Percentiles rank a stretch among this genome's conserved stretches.
Evolutionary conservation across 306 rosid genomes (phyloP).

Genomic region (Vicia sativa): DNA sequence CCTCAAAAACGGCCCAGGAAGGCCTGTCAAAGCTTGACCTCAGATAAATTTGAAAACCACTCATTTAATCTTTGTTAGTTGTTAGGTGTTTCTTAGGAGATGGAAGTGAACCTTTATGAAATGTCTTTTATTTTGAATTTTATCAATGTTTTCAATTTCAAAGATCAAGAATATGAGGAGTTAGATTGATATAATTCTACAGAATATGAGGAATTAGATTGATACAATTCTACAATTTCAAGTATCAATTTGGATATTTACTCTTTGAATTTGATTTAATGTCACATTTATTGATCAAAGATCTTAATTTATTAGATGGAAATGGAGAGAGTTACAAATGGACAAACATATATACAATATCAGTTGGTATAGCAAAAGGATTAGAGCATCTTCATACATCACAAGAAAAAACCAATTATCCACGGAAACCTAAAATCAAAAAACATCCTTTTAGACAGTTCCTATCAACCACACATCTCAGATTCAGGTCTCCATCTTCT

Average conservation of each 20-base stretch:
- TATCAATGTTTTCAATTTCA: background rate
- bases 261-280: conserved; percentile 4
- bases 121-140: background rate
- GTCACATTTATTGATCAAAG: conserved; percentile 28
- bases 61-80: too few relatives aligned
- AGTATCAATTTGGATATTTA: background rate
- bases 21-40: too few relatives aligned
- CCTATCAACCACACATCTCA: conserved; percentile 61
- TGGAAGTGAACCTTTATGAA: too few relatives aligned
- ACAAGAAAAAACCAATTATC: conserved; percentile 58
- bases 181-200: too few relatives aligned
- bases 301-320: conserved; percentile 56
- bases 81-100: too few relatives aligned
- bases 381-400: conserved; percentile 80
- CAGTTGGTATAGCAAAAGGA: conserved; percentile 76
- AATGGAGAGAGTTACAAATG: conserved; percentile 67
- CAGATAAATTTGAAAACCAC: too few relatives aligned
- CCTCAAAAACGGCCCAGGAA: too few relatives aligned
- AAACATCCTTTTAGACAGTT: conserved; percentile 72
- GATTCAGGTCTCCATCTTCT: conserved; percentile 85
- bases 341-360: conserved; percentile 62
- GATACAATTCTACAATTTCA: background rate
- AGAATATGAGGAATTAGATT: background rate
- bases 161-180: too few relatives aligned
- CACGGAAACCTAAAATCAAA: conserved; percentile 91